A percentile compares a stretch with the other conserved stretches of the same genome.
These are phyloP conservation scores for Pseudocercospora pini-densiflorae DNA, from an alignment of 2,329 filamentous ascomycete genomes.

Conservation along the genomic window DNA sequence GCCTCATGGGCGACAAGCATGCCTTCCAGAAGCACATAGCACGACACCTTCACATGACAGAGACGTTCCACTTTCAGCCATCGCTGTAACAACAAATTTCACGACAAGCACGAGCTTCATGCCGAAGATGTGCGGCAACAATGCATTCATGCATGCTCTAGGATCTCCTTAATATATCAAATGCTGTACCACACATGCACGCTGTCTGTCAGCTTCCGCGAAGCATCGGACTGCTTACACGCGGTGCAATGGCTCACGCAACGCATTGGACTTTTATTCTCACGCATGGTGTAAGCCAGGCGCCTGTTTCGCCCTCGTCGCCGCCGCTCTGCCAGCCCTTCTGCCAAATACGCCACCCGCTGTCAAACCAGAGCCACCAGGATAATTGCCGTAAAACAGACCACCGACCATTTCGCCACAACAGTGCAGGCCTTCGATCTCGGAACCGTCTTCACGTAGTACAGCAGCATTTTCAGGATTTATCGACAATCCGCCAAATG, in stretches of 20 bases:
- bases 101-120: background rate
- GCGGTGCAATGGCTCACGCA: background rate
- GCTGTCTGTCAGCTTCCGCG: background rate
- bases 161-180: background rate
- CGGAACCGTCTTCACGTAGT: conserved; percentile 48
- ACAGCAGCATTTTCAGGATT: conserved; percentile 60
- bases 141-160: background rate
- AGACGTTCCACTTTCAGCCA: background rate
- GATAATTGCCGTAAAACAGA: conserved; percentile 67
- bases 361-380: conserved; percentile 66
- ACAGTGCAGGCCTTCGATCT: conserved; percentile 63
- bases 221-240: conserved; percentile 5
- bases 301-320: conserved; percentile 21
- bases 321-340: conserved; percentile 45
- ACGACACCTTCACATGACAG: conserved; percentile 1
- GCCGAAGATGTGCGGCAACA: background rate
- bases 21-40: background rate
- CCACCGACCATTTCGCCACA: conserved; percentile 70
- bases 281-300: conserved; percentile 3
- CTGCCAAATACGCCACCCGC: conserved; percentile 61
- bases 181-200: background rate
- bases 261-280: background rate
- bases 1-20: conserved; percentile 21
- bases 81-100: background rate
- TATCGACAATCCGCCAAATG: conserved; percentile 67